Evolutionary conservation across 176 grass and related monocot species (phyloP).

Genomic region (Bromus sterilis): DNA sequence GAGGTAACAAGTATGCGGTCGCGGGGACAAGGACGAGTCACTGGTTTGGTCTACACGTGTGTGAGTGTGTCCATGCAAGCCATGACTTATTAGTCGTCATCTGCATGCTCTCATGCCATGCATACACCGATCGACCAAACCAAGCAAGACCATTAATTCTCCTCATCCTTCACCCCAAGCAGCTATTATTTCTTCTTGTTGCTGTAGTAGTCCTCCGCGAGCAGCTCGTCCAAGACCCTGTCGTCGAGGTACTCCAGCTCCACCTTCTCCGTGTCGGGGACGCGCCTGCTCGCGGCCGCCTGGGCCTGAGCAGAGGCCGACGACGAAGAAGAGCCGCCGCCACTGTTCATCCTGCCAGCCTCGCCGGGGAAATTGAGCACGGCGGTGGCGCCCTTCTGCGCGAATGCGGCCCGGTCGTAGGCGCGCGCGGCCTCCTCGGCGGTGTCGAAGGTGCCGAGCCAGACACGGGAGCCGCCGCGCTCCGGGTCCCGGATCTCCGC

Average conservation of each 20-base stretch:
- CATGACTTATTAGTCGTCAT: not conserved
- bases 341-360: not conserved
- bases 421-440: slow-evolving; percentile 74
- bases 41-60: not conserved
- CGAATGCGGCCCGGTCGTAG: slow-evolving; percentile 70
- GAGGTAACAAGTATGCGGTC: not conserved
- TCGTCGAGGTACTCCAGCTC: slow-evolving; percentile 70
- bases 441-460: slow-evolving; percentile 81
- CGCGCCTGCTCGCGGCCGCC: not conserved
- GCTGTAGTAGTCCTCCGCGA: slow-evolving; percentile 28
- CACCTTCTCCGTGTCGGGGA: slow-evolving; percentile 26
- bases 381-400: slow-evolving; percentile 55
- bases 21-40: slow-evolving; percentile 15
- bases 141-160: not conserved
- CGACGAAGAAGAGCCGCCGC: not conserved
- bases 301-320: slow-evolving; percentile 10
- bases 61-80: slow-evolving; percentile 2
- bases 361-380: slow-evolving; percentile 70
- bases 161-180: not conserved
- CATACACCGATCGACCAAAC: not conserved
- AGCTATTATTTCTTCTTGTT: not conserved
- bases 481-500: slow-evolving; percentile 80
- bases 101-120: not conserved
- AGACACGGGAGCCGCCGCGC: slow-evolving; percentile 50
- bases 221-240: slow-evolving; percentile 56